Evolutionary conservation across 2,329 filamentous ascomycete genomes (phyloP), one percentile per base, ranked within the genome.

Genomic region (Beauveria medogensis): DNA sequence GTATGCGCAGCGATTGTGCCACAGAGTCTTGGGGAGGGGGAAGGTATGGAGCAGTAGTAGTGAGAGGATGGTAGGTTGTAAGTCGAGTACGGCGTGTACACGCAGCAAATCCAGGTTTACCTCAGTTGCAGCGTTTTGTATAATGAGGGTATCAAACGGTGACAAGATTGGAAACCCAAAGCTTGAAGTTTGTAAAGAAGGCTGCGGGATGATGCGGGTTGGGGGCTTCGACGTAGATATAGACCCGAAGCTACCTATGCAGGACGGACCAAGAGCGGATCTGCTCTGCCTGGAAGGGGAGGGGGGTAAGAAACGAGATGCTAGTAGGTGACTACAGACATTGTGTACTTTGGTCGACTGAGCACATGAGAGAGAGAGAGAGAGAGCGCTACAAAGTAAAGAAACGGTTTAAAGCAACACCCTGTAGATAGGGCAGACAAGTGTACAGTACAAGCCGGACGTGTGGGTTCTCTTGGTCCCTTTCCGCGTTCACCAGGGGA

Each of bases 151-250:
- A 46, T 54, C 28, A 37, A 55, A 41, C 12, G 24, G 7, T 40
- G 50, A 47, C 28, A 41, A 60, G 26, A 34, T 51, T 59, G 46
- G 18, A 44, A 52, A 59, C 28, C 37, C 28, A 59, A 53, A 34
- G 28, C n/a, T 52, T 40, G 50, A 53, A 54, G 48, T 59, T 10
- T 46, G 43, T 47, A 40, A 37, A 60, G 44, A 46, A 55, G 59
- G 59, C 51, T 58, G 60, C 47, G 54, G 54, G 60, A 53, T 62
- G 54, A 55, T 57, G 54, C 54, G 47, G 60, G 54, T 57, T 62
- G 60, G 54, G 55, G 60, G 60, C 55, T 53, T 57, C 44, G 46
- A 48, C 55, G 54, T 57, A 58, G 54, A 58, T 62, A 58, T 62
- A 58, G 48, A 62, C 40, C 52, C 52, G 46, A 57, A 61, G 54